Conservation (phyloP, 176 grass and related monocot genomes). For the Alopecurus myosuroides region DNA sequence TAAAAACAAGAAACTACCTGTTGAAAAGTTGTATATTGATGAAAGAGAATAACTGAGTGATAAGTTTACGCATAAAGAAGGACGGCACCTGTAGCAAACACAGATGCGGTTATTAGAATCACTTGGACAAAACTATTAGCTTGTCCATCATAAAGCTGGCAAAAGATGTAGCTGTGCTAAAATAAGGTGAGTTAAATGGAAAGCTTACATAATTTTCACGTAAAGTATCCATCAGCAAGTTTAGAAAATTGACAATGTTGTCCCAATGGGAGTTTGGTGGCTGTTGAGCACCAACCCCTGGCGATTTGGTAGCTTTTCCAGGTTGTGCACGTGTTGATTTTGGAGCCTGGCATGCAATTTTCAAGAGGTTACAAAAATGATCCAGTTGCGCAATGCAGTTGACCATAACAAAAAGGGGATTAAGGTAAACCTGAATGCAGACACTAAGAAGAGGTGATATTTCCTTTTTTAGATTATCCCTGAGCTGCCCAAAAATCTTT, state of each 20-base stretch:
- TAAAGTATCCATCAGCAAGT: slow-evolving; percentile 73
- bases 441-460: slow-evolving; percentile 81
- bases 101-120: slow-evolving; percentile 10
- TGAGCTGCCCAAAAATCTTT: slow-evolving; percentile 93
- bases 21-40: slow-evolving; percentile 99
- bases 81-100: slow-evolving; percentile 74
- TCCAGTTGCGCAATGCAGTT: background rate
- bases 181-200: slow-evolving; percentile 13
- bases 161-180: background rate
- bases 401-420: background rate
- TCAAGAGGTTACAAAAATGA: slow-evolving; percentile 2
- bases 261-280: slow-evolving; percentile 70
- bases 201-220: slow-evolving; percentile 72
- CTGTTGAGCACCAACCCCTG: slow-evolving; percentile 46
- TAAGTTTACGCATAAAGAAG: slow-evolving; percentile 96
- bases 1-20: slow-evolving; percentile 49
- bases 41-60: slow-evolving; percentile 92
- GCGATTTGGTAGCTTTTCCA: slow-evolving; percentile 68
- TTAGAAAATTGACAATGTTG: slow-evolving; percentile 84
- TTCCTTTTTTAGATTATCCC: slow-evolving; percentile 98
- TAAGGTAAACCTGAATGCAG: slow-evolving; percentile 85
- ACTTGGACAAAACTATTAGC: background rate
- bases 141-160: background rate
- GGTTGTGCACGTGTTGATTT: slow-evolving; percentile 69
- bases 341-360: slow-evolving; percentile 63